Conservation (phyloP, 495 filamentous ascomycete genomes). For the Tetracladium marchalianum region DNA sequence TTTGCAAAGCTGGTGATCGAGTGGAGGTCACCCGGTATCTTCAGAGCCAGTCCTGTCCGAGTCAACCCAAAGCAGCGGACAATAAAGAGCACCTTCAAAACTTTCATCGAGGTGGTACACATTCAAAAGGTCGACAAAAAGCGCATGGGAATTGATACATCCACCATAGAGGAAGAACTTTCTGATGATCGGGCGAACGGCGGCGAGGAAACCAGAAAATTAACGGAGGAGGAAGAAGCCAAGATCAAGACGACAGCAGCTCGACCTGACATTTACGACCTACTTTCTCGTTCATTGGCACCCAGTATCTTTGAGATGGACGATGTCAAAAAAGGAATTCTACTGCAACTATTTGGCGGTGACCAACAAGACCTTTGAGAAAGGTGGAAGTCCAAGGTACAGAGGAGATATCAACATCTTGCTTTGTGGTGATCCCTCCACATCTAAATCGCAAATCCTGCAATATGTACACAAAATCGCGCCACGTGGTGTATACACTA, state of each 20-base stretch:
- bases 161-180: constrained; percentile 80
- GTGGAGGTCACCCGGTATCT: constrained; percentile 95
- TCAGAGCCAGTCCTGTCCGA: constrained; percentile 89
- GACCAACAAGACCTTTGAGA: constrained; percentile 99
- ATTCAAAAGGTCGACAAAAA: constrained; percentile 95
- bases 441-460: constrained; percentile 88
- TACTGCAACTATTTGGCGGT: constrained; percentile 92
- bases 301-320: constrained; percentile 98
- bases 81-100: constrained; percentile 94
- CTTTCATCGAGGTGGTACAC: constrained; percentile 90
- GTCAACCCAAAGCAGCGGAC: constrained; percentile 87
- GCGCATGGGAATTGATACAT: constrained; percentile 82
- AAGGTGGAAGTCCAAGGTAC: constrained; percentile 90
- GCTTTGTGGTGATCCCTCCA: constrained; percentile 93
- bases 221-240: constrained; percentile 82
- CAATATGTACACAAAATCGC: constrained; percentile 96
- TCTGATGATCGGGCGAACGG: constrained; percentile 63
- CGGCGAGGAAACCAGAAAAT: constrained; percentile 71
- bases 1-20: constrained; percentile 95
- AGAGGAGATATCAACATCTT: constrained; percentile 96
- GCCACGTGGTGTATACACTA: constrained; percentile 93
- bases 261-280: constrained; percentile 84
- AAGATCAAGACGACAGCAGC: constrained; percentile 77
- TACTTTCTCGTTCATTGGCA: constrained; percentile 83
- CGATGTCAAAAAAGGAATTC: constrained; percentile 95